phyloP scores from a whole-genome alignment of 106 monocot genomes.

The Vanilla planifolia region DNA sequence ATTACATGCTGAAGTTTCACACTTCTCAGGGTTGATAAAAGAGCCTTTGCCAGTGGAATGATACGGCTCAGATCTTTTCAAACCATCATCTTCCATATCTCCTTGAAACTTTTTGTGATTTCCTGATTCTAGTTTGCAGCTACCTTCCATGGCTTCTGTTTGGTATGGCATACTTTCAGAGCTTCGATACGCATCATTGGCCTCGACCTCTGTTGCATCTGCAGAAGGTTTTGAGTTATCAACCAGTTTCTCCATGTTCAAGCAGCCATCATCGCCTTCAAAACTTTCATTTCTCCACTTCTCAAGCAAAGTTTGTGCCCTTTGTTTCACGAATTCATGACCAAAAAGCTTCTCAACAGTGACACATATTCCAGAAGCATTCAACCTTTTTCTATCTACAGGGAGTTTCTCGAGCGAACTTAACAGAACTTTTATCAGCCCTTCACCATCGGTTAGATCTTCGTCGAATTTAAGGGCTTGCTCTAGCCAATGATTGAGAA shows the following conservation, averaged over 20 bases:
- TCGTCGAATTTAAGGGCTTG: slow-evolving; percentile 28
- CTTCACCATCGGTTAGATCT: slow-evolving; percentile 35
- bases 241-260: slow-evolving; percentile 9
- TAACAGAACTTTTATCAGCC: slow-evolving; percentile 38
- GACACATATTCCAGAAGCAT: slow-evolving; percentile 31
- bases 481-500: slow-evolving; percentile 61
- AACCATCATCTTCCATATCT: slow-evolving; percentile 7
- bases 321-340: slow-evolving; percentile 30
- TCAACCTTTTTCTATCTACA: slow-evolving; percentile 21
- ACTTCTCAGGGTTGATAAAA: slow-evolving; percentile 1
- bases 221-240: slow-evolving; percentile 2
- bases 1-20: slow-evolving; percentile 3
- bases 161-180: slow-evolving; percentile 2
- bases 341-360: slow-evolving; percentile 37
- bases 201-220: background rate
- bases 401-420: slow-evolving; percentile 52
- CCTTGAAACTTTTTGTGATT: background rate
- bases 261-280: slow-evolving; percentile 6
- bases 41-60: background rate
- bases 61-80: background rate
- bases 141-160: slow-evolving; percentile 2
- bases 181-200: background rate
- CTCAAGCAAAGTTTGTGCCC: slow-evolving; percentile 37
- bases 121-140: slow-evolving; percentile 4
- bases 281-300: slow-evolving; percentile 35